Conservation (phyloP, 805 yeast genomes). For the Ogataea populi-albae region DNA sequence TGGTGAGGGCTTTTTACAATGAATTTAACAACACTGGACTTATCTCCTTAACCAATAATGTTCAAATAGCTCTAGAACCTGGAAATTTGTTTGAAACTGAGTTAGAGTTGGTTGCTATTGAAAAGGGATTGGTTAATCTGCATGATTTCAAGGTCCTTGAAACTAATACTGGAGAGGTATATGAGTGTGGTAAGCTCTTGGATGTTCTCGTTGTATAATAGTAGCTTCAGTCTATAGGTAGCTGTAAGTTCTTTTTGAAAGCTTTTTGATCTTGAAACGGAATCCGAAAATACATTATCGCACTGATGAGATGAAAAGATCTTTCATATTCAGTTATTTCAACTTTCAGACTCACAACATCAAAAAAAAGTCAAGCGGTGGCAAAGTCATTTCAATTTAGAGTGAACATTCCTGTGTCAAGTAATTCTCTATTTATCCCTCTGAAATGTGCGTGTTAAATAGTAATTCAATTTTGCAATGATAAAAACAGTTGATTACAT, state of each 20-base stretch:
- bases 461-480: too few species aligned
- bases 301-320: neutral
- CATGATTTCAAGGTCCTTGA: slow-evolving; percentile 68
- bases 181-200: slow-evolving; percentile 66
- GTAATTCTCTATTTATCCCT: too few species aligned
- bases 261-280: slow-evolving; percentile 28
- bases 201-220: slow-evolving; percentile 57
- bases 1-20: slow-evolving; percentile 29
- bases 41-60: slow-evolving; percentile 61
- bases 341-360: too few species aligned
- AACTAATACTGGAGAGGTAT: slow-evolving; percentile 58
- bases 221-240: neutral
- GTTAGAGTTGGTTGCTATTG: slow-evolving; percentile 56
- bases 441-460: too few species aligned
- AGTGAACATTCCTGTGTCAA: too few species aligned
- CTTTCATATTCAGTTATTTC: too few species aligned
- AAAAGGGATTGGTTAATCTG: slow-evolving; percentile 61
- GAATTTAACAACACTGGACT: slow-evolving; percentile 53
- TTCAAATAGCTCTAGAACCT: slow-evolving; percentile 57
- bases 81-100: slow-evolving; percentile 64
- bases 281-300: slow-evolving; percentile 24
- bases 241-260: slow-evolving; percentile 12
- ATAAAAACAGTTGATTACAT: too few species aligned
- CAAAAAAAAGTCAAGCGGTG: too few species aligned
- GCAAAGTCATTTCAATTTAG: too few species aligned